These are phyloP conservation scores for Neonectria faginata DNA, from an alignment of 2,329 filamentous ascomycete species.

Conservation along the genomic window DNA sequence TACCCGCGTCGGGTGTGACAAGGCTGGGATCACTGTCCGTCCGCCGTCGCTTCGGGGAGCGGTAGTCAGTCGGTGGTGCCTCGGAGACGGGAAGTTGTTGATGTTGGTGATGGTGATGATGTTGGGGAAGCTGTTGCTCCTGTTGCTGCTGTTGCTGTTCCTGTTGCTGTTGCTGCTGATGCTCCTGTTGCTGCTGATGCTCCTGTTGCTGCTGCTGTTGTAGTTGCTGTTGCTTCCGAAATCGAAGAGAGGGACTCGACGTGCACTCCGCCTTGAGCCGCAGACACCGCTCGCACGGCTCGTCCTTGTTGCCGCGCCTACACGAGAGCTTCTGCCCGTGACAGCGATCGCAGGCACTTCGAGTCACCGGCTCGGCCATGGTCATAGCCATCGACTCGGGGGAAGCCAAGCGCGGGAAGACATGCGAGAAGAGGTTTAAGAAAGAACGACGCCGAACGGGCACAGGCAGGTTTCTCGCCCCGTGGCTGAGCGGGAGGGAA, in stretches of 20 bases:
- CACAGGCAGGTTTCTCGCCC: slow-evolving; percentile 8
- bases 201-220: slow-evolving; percentile 47
- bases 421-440: slow-evolving; percentile 48
- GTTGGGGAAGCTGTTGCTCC: slow-evolving; percentile 22
- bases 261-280: slow-evolving; percentile 57
- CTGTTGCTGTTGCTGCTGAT: slow-evolving; percentile 41
- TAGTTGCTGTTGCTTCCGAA: slow-evolving; percentile 50
- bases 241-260: slow-evolving; percentile 57
- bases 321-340: slow-evolving; percentile 61
- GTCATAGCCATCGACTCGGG: slow-evolving; percentile 45
- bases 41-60: slow-evolving; percentile 54
- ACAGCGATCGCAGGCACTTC: slow-evolving; percentile 61
- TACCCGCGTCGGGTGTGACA: slow-evolving; percentile 53
- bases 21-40: slow-evolving; percentile 50
- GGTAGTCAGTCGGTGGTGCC: slow-evolving; percentile 37
- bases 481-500: not conserved
- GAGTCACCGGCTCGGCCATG: slow-evolving; percentile 54
- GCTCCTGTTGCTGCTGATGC: slow-evolving; percentile 30
- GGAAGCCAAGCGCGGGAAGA: slow-evolving; percentile 39
- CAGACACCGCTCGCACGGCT: slow-evolving; percentile 57
- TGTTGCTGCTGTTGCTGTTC: slow-evolving; percentile 48
- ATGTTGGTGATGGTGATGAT: slow-evolving; percentile 30
- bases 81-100: slow-evolving; percentile 31
- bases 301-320: slow-evolving; percentile 54
- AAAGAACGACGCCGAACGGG: slow-evolving; percentile 33